phyloP scores from a whole-genome alignment of 1,284 basidiomycete species.

The Cronartium quercuum region DNA sequence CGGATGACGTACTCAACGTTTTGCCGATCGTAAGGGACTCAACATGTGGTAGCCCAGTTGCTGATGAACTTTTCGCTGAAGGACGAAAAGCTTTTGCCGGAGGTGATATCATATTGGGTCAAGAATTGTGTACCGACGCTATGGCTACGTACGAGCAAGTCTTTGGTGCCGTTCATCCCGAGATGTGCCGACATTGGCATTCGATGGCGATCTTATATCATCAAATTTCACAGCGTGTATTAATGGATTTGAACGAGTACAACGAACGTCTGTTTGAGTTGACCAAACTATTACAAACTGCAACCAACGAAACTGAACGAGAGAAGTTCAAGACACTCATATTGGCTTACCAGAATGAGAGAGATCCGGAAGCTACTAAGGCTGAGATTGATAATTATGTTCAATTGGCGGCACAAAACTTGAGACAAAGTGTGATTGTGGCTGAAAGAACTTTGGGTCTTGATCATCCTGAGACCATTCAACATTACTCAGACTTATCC shows the following conservation, averaged over 20 bases:
- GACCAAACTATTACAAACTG: slow-evolving; percentile 27
- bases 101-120: slow-evolving; percentile 53
- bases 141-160: slow-evolving; percentile 57
- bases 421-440: slow-evolving; percentile 56
- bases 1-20: slow-evolving; percentile 55
- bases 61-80: slow-evolving; percentile 56
- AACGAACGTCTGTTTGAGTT: slow-evolving; percentile 30
- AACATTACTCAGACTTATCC: slow-evolving; percentile 57
- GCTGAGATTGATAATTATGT: slow-evolving; percentile 49
- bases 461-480: slow-evolving; percentile 55
- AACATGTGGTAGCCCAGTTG: slow-evolving; percentile 51
- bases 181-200: slow-evolving; percentile 52
- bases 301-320: slow-evolving; percentile 33
- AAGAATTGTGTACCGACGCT: slow-evolving; percentile 56
- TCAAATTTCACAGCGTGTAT: slow-evolving; percentile 40
- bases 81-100: slow-evolving; percentile 55
- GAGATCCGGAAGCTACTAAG: slow-evolving; percentile 41
- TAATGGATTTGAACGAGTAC: slow-evolving; percentile 42
- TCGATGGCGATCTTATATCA: slow-evolving; percentile 42
- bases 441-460: slow-evolving; percentile 56
- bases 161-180: slow-evolving; percentile 57
- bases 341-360: slow-evolving; percentile 38
- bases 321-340: slow-evolving; percentile 40
- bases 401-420: slow-evolving; percentile 53
- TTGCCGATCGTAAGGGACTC: slow-evolving; percentile 56